Conservation (phyloP, 768 basidiomycete genomes). For the Phylloporus arenicola region DNA sequence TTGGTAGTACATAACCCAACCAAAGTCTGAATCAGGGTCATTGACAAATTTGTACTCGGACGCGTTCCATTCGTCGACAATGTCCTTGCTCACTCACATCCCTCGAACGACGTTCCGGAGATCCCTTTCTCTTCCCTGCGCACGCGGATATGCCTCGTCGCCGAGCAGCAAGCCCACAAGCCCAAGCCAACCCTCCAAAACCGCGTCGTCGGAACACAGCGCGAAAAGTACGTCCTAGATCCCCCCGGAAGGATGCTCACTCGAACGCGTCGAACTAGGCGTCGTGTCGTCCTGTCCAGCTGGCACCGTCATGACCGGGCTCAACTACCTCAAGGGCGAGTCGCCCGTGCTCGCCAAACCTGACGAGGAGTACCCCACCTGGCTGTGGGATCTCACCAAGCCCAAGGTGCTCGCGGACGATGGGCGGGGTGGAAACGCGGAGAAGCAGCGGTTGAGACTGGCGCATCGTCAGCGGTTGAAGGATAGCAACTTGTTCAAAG, state of each 20-base stretch:
- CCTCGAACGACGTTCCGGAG: slow-evolving; percentile 12
- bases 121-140: slow-evolving; percentile 2
- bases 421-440: slow-evolving; percentile 65
- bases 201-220: slow-evolving; percentile 2
- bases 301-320: slow-evolving; percentile 72
- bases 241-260: not conserved
- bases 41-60: not conserved
- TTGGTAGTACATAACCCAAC: not conserved
- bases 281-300: slow-evolving; percentile 57
- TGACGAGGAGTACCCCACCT: slow-evolving; percentile 83
- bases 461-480: slow-evolving; percentile 67
- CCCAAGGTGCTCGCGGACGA: slow-evolving; percentile 61
- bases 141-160: slow-evolving; percentile 14
- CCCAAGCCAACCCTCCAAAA: not conserved
- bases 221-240: slow-evolving; percentile 16
- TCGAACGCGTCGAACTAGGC: slow-evolving; percentile 4
- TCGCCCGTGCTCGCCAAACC: slow-evolving; percentile 66
- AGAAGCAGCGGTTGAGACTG: slow-evolving; percentile 50
- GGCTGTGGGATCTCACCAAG: slow-evolving; percentile 79
- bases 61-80: not conserved
- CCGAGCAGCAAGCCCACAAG: slow-evolving; percentile 2
- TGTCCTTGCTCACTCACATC: slow-evolving; percentile 16
- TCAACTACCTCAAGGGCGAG: slow-evolving; percentile 81
- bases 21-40: not conserved
- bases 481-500: slow-evolving; percentile 82